A percentile compares a stretch with the other conserved stretches of the same genome.
phyloP scores from a whole-genome alignment of 1,284 basidiomycete genomes.

The Inonotus hispidus region DNA sequence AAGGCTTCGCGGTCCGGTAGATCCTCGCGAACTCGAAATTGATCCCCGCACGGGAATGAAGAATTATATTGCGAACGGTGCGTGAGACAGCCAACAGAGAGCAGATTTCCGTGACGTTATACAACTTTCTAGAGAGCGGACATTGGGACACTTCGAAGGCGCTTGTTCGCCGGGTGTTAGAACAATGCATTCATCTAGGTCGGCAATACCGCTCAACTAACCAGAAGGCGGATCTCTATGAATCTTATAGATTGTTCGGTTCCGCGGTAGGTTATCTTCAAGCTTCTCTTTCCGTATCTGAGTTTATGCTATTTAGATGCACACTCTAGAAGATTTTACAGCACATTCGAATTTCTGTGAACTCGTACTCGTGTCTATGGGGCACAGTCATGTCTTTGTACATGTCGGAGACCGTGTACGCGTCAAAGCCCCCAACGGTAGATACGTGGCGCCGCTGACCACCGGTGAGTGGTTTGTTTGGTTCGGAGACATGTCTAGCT shows the following conservation, averaged over 20 bases:
- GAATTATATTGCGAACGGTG: slow-evolving; percentile 89
- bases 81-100: slow-evolving; percentile 8
- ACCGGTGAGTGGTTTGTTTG: slow-evolving; percentile 49
- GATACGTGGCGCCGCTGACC: slow-evolving; percentile 75
- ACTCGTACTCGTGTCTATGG: slow-evolving; percentile 69
- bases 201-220: slow-evolving; percentile 52
- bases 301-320: slow-evolving; percentile 44
- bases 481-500: background rate
- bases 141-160: slow-evolving; percentile 87
- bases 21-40: slow-evolving; percentile 79
- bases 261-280: slow-evolving; percentile 42
- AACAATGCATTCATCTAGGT: slow-evolving; percentile 64
- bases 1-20: slow-evolving; percentile 64
- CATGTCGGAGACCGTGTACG: slow-evolving; percentile 84
- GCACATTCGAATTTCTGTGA: slow-evolving; percentile 92
- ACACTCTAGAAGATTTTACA: slow-evolving; percentile 82
- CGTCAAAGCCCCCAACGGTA: slow-evolving; percentile 74
- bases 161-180: slow-evolving; percentile 74
- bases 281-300: background rate
- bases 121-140: slow-evolving; percentile 47
- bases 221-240: slow-evolving; percentile 73
- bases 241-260: slow-evolving; percentile 77
- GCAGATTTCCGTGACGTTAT: background rate
- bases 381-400: slow-evolving; percentile 75
- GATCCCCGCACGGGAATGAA: slow-evolving; percentile 91